phyloP scores from a whole-genome alignment of 2,329 filamentous ascomycete genomes.

The Pseudonectria foliicola region DNA sequence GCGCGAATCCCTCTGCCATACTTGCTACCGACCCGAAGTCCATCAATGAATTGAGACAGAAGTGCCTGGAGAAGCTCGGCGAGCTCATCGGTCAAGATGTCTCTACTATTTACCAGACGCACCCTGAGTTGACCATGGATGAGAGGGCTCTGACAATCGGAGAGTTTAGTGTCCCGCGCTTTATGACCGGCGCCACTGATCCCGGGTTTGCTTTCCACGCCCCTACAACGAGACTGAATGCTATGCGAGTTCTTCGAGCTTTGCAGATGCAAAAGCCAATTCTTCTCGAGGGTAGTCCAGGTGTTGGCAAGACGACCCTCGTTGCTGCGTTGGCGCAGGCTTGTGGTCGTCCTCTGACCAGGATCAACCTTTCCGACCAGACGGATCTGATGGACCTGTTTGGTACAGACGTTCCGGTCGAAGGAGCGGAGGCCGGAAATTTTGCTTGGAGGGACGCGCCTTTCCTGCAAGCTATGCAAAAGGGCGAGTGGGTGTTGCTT shows the following conservation, averaged over 20 bases:
- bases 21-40: constrained; percentile 64
- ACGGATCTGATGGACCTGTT: constrained; percentile 97
- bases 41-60: constrained; percentile 62
- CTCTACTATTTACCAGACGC: constrained; percentile 54
- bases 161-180: constrained; percentile 58
- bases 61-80: constrained; percentile 67
- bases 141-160: constrained; percentile 57
- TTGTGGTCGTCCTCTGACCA: constrained; percentile 73
- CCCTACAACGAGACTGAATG: constrained; percentile 82
- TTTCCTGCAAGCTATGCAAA: constrained; percentile 94
- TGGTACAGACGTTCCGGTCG: constrained; percentile 90
- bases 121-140: constrained; percentile 51
- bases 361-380: constrained; percentile 96
- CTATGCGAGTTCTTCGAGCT: constrained; percentile 83
- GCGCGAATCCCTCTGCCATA: constrained; percentile 87
- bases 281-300: constrained; percentile 91
- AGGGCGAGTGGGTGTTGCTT: constrained; percentile 89
- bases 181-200: constrained; percentile 32
- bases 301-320: constrained; percentile 94
- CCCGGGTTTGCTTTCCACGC: constrained; percentile 63
- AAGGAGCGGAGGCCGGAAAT: constrained; percentile 82
- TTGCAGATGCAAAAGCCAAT: constrained; percentile 87
- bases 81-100: constrained; percentile 59
- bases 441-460: constrained; percentile 96
- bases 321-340: constrained; percentile 76